These are phyloP conservation scores for Aegle marmelos DNA, from an alignment of 345 rosid species.

Conservation along the genomic window DNA sequence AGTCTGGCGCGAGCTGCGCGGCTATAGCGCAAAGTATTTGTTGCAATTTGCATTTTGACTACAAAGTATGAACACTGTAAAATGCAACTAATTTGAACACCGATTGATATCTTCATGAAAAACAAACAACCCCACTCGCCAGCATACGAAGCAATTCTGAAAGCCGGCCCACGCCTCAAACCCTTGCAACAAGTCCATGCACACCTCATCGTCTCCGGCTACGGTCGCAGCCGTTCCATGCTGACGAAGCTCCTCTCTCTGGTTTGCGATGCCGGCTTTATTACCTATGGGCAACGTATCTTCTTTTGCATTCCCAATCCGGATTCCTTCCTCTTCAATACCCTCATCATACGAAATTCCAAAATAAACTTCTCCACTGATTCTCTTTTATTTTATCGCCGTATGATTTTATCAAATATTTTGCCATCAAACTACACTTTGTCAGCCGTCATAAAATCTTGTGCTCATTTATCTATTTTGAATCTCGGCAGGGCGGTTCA, in stretches of 20 bases:
- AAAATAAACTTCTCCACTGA: constrained; percentile 38
- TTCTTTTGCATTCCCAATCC: constrained; percentile 55
- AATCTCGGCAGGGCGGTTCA: constrained; percentile 54
- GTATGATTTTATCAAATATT: constrained; percentile 43
- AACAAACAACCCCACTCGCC: constrained; percentile 45
- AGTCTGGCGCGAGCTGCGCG: neutral
- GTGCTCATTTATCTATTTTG: constrained; percentile 52
- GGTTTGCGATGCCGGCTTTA: constrained; percentile 54
- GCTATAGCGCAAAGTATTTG: neutral
- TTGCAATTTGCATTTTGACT: neutral
- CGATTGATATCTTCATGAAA: constrained; percentile 27
- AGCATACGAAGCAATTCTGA: constrained; percentile 47
- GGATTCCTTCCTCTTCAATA: constrained; percentile 68
- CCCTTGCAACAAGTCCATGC: constrained; percentile 71
- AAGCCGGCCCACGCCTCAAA: constrained; percentile 62
- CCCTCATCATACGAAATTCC: constrained; percentile 58
- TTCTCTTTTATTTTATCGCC: constrained; percentile 54
- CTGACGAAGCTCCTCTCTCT: constrained; percentile 74
- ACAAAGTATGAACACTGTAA: neutral
- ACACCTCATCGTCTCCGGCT: constrained; percentile 50
- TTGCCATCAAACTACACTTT: constrained; percentile 63
- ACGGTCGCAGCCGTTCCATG: constrained; percentile 54
- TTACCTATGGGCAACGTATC: constrained; percentile 44
- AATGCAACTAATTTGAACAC: neutral
- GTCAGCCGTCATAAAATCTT: constrained; percentile 69